phyloP scores from a whole-genome alignment of 2,329 filamentous ascomycete species.

The Cordyceps fumosorosea region DNA sequence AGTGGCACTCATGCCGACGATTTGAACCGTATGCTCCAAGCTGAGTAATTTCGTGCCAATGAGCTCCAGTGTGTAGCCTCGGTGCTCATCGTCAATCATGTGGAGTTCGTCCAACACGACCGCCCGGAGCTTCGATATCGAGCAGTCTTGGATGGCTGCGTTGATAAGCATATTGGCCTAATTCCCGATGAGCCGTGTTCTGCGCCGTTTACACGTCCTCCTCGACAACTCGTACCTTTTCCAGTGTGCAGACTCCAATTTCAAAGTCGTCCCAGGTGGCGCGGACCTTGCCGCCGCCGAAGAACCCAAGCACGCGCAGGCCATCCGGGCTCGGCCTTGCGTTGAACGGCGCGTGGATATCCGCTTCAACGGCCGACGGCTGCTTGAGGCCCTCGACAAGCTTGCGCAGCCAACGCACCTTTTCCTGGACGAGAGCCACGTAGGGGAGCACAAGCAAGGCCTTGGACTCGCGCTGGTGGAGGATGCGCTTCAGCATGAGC shows the following conservation, averaged over 20 bases:
- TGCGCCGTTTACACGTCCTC: no score
- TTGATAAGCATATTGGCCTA: slow-evolving; percentile 72
- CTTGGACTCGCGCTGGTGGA: slow-evolving; percentile 58
- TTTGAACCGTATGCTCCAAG: slow-evolving; percentile 59
- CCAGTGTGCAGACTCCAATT: slow-evolving; percentile 71
- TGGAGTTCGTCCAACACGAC: slow-evolving; percentile 75
- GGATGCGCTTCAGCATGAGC: slow-evolving; percentile 63
- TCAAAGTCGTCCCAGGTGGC: slow-evolving; percentile 68
- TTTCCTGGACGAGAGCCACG: slow-evolving; percentile 74
- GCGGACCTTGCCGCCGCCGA: slow-evolving; percentile 63
- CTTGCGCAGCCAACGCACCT: slow-evolving; percentile 65
- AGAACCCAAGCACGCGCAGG: slow-evolving; percentile 64
- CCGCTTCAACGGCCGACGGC: slow-evolving; percentile 28
- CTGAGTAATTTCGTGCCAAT: slow-evolving; percentile 68
- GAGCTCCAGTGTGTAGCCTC: slow-evolving; percentile 69
- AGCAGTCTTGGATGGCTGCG: slow-evolving; percentile 63
- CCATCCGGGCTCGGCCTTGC: slow-evolving; percentile 49
- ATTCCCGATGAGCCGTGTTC: neutral
- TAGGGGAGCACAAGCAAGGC: slow-evolving; percentile 69
- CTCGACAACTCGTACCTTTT: slow-evolving; percentile 46
- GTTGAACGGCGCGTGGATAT: slow-evolving; percentile 41
- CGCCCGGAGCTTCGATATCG: slow-evolving; percentile 55
- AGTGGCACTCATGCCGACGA: slow-evolving; percentile 76
- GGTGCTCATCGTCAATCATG: slow-evolving; percentile 71
- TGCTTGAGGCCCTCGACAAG: slow-evolving; percentile 54